phyloP scores from a whole-genome alignment of 495 filamentous ascomycete genomes.

The Clohesyomyces aquaticus region DNA sequence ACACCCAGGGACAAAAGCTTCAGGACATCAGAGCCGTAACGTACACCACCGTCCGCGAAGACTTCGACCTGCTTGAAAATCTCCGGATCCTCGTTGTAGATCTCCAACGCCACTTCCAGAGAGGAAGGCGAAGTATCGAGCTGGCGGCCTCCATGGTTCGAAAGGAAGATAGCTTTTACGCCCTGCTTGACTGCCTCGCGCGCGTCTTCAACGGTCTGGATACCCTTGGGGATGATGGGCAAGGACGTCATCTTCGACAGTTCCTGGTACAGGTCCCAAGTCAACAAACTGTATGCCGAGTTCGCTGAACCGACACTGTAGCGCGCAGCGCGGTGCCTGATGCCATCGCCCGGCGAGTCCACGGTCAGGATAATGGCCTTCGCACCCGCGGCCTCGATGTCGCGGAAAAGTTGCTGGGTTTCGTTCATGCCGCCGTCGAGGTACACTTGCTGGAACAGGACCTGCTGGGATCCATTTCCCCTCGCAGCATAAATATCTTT shows the following conservation, averaged over 20 bases:
- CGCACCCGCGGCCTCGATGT: background rate
- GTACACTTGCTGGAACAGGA: background rate
- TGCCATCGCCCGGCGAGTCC: background rate
- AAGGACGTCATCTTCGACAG: background rate
- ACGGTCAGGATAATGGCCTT: background rate
- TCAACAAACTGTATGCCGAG: background rate
- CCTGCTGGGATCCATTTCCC: background rate
- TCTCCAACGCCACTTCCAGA: background rate
- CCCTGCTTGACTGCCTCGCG: background rate
- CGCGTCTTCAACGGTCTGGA: background rate
- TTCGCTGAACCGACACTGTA: background rate
- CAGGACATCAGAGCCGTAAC: conserved; percentile 33
- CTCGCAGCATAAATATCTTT: background rate
- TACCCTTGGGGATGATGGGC: background rate
- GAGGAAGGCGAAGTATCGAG: background rate
- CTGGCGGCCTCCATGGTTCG: background rate
- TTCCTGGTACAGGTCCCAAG: background rate
- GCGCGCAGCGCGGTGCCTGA: background rate
- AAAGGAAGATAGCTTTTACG: background rate
- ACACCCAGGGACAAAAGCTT: conserved; percentile 53
- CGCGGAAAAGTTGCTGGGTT: background rate
- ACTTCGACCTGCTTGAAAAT: background rate
- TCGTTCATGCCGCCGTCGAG: background rate
- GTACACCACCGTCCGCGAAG: background rate
- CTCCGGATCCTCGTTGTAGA: background rate